Evolutionary conservation across 2,329 filamentous ascomycete species (phyloP).

Genomic region (Didymella pomorum): DNA sequence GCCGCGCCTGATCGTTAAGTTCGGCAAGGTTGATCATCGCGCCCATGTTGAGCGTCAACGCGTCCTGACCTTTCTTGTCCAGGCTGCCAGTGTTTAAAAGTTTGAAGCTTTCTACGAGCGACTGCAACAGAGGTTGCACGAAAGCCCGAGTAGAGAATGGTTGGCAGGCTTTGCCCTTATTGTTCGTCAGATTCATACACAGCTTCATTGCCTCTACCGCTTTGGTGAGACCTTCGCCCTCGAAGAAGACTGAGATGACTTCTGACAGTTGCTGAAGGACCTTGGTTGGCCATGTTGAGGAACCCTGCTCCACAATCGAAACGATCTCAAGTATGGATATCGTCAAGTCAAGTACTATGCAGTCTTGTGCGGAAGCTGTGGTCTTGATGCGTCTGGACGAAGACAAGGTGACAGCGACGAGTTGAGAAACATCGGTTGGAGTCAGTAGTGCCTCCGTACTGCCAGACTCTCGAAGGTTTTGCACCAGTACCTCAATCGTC

Average conservation of each 20-base stretch:
- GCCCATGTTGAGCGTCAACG: conserved; percentile 79
- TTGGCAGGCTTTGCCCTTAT: conserved; percentile 72
- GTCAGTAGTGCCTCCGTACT: conserved; percentile 60
- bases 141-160: conserved; percentile 68
- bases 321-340: conserved; percentile 63
- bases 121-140: conserved; percentile 51
- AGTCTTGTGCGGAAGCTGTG: conserved; percentile 32
- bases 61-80: conserved; percentile 67
- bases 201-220: conserved; percentile 68
- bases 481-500: conserved; percentile 66
- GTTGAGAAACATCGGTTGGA: conserved; percentile 41
- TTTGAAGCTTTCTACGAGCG: conserved; percentile 40
- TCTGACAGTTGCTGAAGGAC: conserved; percentile 63
- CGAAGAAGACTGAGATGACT: conserved; percentile 48
- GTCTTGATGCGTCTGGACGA: conserved; percentile 28
- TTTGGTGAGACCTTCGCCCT: conserved; percentile 25
- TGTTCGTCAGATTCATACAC: conserved; percentile 86
- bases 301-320: conserved; percentile 54
- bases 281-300: conserved; percentile 50
- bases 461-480: conserved; percentile 59
- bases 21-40: conserved; percentile 89
- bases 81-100: conserved; percentile 35
- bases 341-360: conserved; percentile 48
- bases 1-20: conserved; percentile 68
- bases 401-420: conserved; percentile 54